Percentiles rank a stretch among this genome's conserved stretches.
Evolutionary conservation across 2,329 filamentous ascomycete genomes (phyloP).

Genomic region (Ophiosphaerella korrae): DNA sequence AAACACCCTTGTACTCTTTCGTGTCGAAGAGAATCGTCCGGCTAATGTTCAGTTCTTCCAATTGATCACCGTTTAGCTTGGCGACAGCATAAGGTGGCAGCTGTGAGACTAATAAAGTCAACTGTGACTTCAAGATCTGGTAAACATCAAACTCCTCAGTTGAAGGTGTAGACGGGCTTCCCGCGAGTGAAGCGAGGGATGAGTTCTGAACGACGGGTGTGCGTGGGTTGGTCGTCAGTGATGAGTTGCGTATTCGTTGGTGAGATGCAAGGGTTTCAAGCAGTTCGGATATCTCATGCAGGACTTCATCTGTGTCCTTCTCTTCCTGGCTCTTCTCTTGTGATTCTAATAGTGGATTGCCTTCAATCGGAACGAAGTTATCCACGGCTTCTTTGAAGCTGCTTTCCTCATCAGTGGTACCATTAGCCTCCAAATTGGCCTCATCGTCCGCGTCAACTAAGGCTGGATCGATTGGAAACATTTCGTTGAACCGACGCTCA

Average conservation of each 20-base stretch:
- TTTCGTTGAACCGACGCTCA: conserved; percentile 67
- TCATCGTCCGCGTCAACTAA: conserved; percentile 46
- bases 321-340: conserved; percentile 54
- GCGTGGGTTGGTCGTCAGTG: conserved; percentile 68
- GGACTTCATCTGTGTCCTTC: conserved; percentile 69
- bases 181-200: conserved; percentile 58
- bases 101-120: conserved; percentile 73
- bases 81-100: conserved; percentile 85
- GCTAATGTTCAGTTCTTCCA: conserved; percentile 83
- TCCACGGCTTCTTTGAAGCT: conserved; percentile 47
- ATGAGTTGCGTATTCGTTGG: conserved; percentile 77
- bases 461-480: conserved; percentile 62
- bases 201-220: conserved; percentile 71
- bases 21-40: conserved; percentile 75
- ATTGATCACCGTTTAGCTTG: conserved; percentile 81
- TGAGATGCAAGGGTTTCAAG: conserved; percentile 78
- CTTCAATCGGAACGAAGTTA: conserved; percentile 40
- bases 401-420: conserved; percentile 39
- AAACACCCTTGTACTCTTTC: conserved; percentile 74
- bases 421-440: conserved; percentile 46
- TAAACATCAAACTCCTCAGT: conserved; percentile 66
- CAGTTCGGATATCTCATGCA: conserved; percentile 75
- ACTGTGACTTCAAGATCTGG: conserved; percentile 74
- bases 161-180: conserved; percentile 69
- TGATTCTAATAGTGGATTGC: conserved; percentile 23